Percentiles rank a stretch among this genome's conserved stretches.
Evolutionary conservation across 1,284 basidiomycete genomes (phyloP).

Genomic region (Takashimella koratensis): DNA sequence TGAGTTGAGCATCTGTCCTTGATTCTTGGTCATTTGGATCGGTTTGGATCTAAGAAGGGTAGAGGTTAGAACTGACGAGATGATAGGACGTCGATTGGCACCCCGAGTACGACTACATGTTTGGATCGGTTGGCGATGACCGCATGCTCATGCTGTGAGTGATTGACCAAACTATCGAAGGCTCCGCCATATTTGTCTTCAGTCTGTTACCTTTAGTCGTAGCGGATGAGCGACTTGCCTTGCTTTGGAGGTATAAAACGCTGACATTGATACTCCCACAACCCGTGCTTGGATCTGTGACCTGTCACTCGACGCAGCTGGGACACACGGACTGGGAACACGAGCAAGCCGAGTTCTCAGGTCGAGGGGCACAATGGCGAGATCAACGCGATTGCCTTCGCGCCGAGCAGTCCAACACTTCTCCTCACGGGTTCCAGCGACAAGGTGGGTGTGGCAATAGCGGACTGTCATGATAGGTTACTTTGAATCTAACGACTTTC

Average conservation of each 20-base stretch:
- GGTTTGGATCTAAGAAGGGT: too few relatives aligned
- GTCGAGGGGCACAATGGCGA: slow-evolving; percentile 86
- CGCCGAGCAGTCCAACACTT: slow-evolving; percentile 76
- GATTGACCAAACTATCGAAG: too few relatives aligned
- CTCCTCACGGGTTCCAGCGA: slow-evolving; percentile 91
- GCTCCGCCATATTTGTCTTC: too few relatives aligned
- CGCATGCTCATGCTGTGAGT: slow-evolving; percentile 84
- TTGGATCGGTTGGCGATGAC: slow-evolving; percentile 97
- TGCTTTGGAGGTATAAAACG: too few relatives aligned
- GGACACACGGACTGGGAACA: slow-evolving; percentile 71
- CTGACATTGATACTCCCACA: too few relatives aligned
- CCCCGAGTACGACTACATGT: slow-evolving; percentile 72
- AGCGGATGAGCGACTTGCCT: too few relatives aligned
- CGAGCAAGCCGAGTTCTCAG: slow-evolving; percentile 65
- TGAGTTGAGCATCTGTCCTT: slow-evolving; percentile 51
- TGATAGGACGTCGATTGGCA: slow-evolving; percentile 97
- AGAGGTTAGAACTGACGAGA: too few relatives aligned
- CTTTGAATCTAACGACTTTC: too few relatives aligned
- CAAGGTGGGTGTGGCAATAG: slow-evolving; percentile 71
- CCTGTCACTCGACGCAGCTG: slow-evolving; percentile 74
- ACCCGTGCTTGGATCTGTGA: too few relatives aligned
- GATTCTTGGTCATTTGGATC: too few relatives aligned
- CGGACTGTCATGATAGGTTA: too few relatives aligned
- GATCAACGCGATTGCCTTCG: slow-evolving; percentile 88
- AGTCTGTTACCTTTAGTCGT: too few relatives aligned